phyloP scores from a whole-genome alignment of 257 asterid species.

The Gynochthodes officinalis region DNA sequence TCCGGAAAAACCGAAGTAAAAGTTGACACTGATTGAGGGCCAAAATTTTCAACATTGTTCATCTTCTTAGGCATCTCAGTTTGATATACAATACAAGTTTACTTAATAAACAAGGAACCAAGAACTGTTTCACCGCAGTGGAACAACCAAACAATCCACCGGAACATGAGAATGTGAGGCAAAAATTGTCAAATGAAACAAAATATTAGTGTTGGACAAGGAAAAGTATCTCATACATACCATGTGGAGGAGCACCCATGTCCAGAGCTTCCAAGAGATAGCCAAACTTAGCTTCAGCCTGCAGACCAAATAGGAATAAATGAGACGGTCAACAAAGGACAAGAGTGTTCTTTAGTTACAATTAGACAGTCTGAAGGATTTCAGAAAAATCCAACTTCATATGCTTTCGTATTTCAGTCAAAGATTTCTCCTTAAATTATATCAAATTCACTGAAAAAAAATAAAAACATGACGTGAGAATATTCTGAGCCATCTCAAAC shows the following conservation, averaged over 20 bases:
- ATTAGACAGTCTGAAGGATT: background rate
- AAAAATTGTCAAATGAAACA: no score
- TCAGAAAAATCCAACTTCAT: background rate
- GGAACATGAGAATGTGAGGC: background rate
- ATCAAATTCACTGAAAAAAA: background rate
- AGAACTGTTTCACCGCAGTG: background rate
- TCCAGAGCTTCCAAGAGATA: conserved; percentile 96
- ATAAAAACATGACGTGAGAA: background rate
- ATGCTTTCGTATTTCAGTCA: background rate
- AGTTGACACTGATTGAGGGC: no score
- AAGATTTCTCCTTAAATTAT: background rate
- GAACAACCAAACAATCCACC: background rate
- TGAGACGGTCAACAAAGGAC: background rate
- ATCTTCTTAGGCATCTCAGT: background rate
- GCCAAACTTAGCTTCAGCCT: conserved; percentile 96
- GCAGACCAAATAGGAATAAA: conserved; percentile 15
- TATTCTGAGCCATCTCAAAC: background rate
- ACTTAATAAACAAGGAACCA: background rate
- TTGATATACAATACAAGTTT: background rate
- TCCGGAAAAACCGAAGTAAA: no score
- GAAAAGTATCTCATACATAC: conserved; percentile 33
- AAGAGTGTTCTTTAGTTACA: background rate
- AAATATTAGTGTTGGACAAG: background rate
- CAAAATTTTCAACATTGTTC: background rate
- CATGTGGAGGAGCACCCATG: conserved; percentile 99